Evolutionary conservation across 192 early-diverging fungal genomes (phyloP).

Genomic region (Podila epicladia): DNA sequence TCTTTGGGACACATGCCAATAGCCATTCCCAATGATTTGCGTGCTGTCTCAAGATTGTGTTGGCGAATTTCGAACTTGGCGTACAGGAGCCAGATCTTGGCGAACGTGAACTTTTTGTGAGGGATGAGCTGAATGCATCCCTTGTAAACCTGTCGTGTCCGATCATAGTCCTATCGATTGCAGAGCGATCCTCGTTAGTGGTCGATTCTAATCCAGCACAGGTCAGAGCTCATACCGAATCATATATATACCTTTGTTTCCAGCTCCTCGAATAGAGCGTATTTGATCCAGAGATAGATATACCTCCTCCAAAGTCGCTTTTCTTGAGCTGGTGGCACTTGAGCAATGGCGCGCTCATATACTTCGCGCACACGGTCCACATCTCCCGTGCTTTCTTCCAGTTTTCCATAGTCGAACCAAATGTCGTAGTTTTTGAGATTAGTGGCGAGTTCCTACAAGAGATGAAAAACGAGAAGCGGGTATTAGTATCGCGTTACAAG

Average conservation of each 20-base stretch:
- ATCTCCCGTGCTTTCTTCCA: constrained; percentile 86
- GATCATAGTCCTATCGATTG: constrained; percentile 70
- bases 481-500: background rate
- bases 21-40: constrained; percentile 85
- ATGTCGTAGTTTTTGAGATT: constrained; percentile 95
- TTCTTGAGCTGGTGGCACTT: constrained; percentile 84
- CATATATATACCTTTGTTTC: constrained; percentile 68
- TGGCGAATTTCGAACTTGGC: constrained; percentile 92
- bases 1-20: constrained; percentile 84
- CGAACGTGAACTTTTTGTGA: constrained; percentile 96
- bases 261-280: constrained; percentile 96
- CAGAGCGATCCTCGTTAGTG: background rate
- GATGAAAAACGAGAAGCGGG: background rate
- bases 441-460: constrained; percentile 54
- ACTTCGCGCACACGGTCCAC: constrained; percentile 86
- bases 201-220: background rate
- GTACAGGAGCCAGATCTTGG: constrained; percentile 96
- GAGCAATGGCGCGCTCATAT: constrained; percentile 95
- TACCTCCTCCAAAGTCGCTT: constrained; percentile 97
- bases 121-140: constrained; percentile 88
- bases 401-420: constrained; percentile 96
- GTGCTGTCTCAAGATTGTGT: constrained; percentile 74
- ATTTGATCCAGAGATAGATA: constrained; percentile 99
- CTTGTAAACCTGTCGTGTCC: constrained; percentile 86
- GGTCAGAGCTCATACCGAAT: background rate